phyloP scores from a whole-genome alignment of 352 stramenopile genomes.

The Pythium periplocum region DNA sequence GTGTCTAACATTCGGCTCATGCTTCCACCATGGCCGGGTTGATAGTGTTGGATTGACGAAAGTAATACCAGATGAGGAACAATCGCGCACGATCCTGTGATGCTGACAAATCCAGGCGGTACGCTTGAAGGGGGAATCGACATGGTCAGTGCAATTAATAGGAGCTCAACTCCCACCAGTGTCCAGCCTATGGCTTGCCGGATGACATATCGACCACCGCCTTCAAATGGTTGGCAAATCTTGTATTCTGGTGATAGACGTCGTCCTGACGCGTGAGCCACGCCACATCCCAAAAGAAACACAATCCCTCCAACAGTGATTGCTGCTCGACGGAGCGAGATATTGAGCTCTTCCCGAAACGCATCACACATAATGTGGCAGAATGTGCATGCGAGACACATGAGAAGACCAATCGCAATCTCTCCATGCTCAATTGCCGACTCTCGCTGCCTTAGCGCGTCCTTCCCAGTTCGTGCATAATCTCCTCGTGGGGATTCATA shows the following conservation, averaged over 20 bases:
- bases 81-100: constrained; percentile 26
- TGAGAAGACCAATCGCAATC: constrained; percentile 31
- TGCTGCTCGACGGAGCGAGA: constrained; percentile 5
- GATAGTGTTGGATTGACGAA: constrained; percentile 34
- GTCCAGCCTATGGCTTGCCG: constrained; percentile 52
- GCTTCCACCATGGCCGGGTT: constrained; percentile 1
- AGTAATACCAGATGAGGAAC: constrained; percentile 32
- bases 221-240: constrained; percentile 47
- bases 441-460: background rate
- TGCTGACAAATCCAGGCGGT: constrained; percentile 23
- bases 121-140: constrained; percentile 20
- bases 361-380: constrained; percentile 4
- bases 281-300: constrained; percentile 23
- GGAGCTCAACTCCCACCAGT: constrained; percentile 36
- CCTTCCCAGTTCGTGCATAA: no score
- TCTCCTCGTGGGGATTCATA: constrained; percentile 11
- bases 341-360: constrained; percentile 2
- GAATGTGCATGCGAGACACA: constrained; percentile 30
- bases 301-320: constrained; percentile 21
- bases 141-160: constrained; percentile 44
- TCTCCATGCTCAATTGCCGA: constrained; percentile 22
- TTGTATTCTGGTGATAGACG: constrained; percentile 23
- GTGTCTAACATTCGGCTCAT: background rate
- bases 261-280: constrained; percentile 28
- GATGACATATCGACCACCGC: constrained; percentile 35